phyloP scores from a whole-genome alignment of 345 rosid genomes.

The Cardamine resedifolia region DNA sequence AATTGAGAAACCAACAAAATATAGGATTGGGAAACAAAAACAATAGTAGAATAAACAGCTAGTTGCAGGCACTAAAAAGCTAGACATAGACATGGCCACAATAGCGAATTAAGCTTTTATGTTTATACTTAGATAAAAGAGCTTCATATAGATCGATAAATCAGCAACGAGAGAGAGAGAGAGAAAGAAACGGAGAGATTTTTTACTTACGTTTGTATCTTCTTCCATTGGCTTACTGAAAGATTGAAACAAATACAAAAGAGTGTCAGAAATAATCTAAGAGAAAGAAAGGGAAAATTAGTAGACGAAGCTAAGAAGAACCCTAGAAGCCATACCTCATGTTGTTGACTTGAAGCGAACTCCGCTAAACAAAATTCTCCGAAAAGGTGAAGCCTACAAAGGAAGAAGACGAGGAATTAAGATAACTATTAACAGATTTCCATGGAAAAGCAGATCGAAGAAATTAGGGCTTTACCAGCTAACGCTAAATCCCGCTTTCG shows the following conservation, averaged over 20 bases:
- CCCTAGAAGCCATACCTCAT: constrained; percentile 42
- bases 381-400: constrained; percentile 4
- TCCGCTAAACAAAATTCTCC: constrained; percentile 33
- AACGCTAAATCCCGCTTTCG: constrained; percentile 21
- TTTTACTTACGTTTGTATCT: constrained; percentile 48
- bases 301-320: constrained; percentile 22
- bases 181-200: no score
- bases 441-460: constrained; percentile 18
- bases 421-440: neutral
- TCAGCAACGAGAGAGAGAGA: constrained; percentile 1
- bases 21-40: neutral
- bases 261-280: neutral
- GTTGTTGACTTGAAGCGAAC: constrained; percentile 28
- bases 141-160: constrained; percentile 14
- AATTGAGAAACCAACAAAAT: neutral
- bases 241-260: neutral
- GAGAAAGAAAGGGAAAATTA: neutral
- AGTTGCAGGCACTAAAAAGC: neutral
- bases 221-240: constrained; percentile 80
- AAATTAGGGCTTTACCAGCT: constrained; percentile 38
- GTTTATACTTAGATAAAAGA: neutral
- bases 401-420: neutral
- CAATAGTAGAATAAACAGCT: neutral
- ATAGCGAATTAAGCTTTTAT: neutral
- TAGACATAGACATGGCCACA: neutral